A percentile compares a stretch with the other conserved stretches of the same genome.
Conservation (phyloP, 2,329 filamentous ascomycete species). For the Aureobasidium subglaciale region DNA sequence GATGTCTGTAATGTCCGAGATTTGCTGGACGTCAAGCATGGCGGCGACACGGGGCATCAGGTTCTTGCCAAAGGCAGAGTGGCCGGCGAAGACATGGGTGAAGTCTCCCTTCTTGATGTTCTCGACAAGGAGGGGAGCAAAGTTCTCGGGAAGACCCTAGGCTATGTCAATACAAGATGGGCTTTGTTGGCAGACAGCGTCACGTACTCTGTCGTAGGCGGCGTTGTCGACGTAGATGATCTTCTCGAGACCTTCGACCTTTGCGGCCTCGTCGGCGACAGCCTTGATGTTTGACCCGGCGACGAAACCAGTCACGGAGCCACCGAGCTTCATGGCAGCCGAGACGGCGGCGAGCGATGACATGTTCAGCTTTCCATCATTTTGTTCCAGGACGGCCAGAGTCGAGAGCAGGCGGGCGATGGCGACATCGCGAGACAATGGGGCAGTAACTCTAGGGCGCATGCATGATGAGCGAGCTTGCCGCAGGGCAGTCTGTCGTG, state of each 20-base stretch:
- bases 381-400: conserved; percentile 86
- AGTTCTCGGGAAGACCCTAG: conserved; percentile 82
- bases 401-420: conserved; percentile 72
- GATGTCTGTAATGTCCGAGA: conserved; percentile 84
- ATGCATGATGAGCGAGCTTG: conserved; percentile 24
- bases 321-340: conserved; percentile 80
- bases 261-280: conserved; percentile 76
- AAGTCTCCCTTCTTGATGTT: conserved; percentile 95
- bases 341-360: conserved; percentile 79
- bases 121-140: conserved; percentile 83
- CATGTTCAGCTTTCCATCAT: conserved; percentile 75
- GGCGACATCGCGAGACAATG: conserved; percentile 46
- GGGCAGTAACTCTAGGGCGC: conserved; percentile 28
- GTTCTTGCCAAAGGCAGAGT: conserved; percentile 96
- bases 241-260: conserved; percentile 86
- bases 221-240: conserved; percentile 81
- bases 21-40: conserved; percentile 82
- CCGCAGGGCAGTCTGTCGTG: conserved; percentile 18
- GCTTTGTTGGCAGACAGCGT: neutral
- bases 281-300: conserved; percentile 71
- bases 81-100: conserved; percentile 82
- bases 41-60: conserved; percentile 86
- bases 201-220: conserved; percentile 77
- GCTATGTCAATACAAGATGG: neutral
- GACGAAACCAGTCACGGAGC: conserved; percentile 76